A percentile compares a stretch with the other conserved stretches of the same genome.
phyloP scores from a whole-genome alignment of 2,329 filamentous ascomycete species.

The Furcasterigmium furcatum region DNA sequence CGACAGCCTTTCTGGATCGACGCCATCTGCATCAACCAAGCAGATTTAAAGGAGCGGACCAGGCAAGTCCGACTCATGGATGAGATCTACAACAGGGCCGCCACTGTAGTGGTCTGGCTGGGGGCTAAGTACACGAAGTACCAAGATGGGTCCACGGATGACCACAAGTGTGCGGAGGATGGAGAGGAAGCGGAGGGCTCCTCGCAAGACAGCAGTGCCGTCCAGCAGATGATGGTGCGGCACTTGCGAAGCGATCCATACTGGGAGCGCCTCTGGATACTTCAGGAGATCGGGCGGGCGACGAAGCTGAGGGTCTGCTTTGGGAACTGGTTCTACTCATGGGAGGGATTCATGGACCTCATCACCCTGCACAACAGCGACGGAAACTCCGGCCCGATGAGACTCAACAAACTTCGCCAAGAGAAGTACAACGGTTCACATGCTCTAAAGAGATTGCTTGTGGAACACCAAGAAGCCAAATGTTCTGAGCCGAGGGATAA shows the following conservation, averaged over 20 bases:
- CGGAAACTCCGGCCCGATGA: constrained; percentile 8
- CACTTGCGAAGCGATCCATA: constrained; percentile 1
- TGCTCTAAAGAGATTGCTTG: constrained; percentile 11
- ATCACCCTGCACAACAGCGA: constrained; percentile 8
- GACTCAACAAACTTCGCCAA: constrained; percentile 8
- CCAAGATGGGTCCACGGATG: too few species aligned
- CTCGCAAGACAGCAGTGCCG: too few species aligned
- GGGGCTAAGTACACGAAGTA: neutral
- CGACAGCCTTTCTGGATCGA: constrained; percentile 13
- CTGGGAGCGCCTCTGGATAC: constrained; percentile 12
- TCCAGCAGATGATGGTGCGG: constrained; percentile 7
- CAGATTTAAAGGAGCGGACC: constrained; percentile 9
- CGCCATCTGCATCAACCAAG: constrained; percentile 15
- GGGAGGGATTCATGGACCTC: constrained; percentile 14
- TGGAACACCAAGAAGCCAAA: constrained; percentile 15
- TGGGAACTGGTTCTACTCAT: constrained; percentile 9
- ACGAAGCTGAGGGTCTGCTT: constrained; percentile 17
- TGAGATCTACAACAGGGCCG: constrained; percentile 9
- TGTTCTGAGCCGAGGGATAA: constrained; percentile 25
- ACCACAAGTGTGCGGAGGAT: too few species aligned
- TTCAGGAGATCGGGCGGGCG: constrained; percentile 22
- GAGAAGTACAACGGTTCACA: constrained; percentile 1
- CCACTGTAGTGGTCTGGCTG: constrained; percentile 10
- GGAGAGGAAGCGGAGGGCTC: too few species aligned
- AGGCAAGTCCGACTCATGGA: constrained; percentile 13